Evolutionary conservation across 192 early-diverging fungal genomes (phyloP), one percentile per base, ranked within the genome.

Genomic region (Rhizophagus prolifer): DNA sequence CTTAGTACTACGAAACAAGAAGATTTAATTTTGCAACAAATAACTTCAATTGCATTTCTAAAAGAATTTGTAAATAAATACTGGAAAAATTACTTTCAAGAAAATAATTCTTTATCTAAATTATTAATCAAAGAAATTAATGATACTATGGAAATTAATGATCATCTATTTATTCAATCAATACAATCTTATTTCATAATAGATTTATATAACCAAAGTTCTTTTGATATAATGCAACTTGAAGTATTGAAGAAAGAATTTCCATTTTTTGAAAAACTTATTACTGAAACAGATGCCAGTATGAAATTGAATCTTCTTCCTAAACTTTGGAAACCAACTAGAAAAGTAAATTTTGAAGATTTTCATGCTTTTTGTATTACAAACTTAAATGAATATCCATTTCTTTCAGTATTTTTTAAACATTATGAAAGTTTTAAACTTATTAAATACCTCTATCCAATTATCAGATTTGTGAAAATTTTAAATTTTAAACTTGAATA

Each of bases 371-470:
- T 50, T 47, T 78, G 25, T 72, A 19, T 5, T 34, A 19, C 3
- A 2, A 31, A 30, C 47, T 10, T 34, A 4, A 21, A 23, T 14
- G 30, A 70, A 16, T 72, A 75, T 28, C 77, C 77, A 31, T 72
- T 78, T 21, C 12, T 78, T 14, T 50, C 13, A 9, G 25, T 72
- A 71, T 78, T 72, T 54, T 71, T 78, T 61, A 62, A 78, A n/a
- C 38, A 72, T 36, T 19, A 38, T 21, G 28, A 78, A 61, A 72
- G 21, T 13, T 65, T 78, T 16, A 10, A 7, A 19, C 8, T 72
- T 5, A n/a, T n/a, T n/a, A n/a, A 23, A 23, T 9, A 76, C 69
- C 34, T 76, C 8, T 30, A 44, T 28, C 61, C 75, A 19, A 76
- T 76, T 44, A 28, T 76, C 9, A 71, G 41, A 60, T 78, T 78